Base-by-base conservation (phyloP, 306 rosid species). In the Vicia villosa region DNA sequence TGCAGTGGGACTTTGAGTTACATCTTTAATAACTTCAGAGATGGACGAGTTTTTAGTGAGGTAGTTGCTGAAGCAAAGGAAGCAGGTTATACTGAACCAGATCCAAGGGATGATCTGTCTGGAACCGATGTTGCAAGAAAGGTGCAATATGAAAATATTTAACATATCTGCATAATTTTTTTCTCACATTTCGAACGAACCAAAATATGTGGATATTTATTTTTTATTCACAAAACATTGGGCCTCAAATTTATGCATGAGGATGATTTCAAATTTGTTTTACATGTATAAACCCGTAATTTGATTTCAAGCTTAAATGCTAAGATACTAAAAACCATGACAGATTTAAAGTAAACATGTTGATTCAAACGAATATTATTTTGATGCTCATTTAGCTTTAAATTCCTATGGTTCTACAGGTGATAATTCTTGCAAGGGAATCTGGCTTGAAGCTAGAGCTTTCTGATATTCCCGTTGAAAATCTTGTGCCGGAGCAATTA, bases 1-100 rank as follows among this genome's bases (percentile, higher is more conserved):
- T 85, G 92, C 97, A 94, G 99, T 83, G 99, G 99, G 74, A 94
- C 99, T 47, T 79, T 94, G 87, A 94, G 99, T 83, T 94, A 87
- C 78, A 94, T 94, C 84, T 91, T 94, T 75, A 94, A 94, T 84
- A 94, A 83, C 78, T 91, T 90, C 49, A 75, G 79, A 47, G 88
- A 84, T 51, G 72, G 82, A 14, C 88, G 83, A 22, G 80, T 80
- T 67, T 91, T 94, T 75, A 94, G 99, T 68, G 95, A 91, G 78
- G 96, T 94, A 64, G 99, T 94, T 43, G 54, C 92, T 20, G 95
- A 94, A 82, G 99, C 99, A 80, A 91, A 88, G 86, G 82, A 84
- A 71, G 99, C 97, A 6, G 99, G 99, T 75, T 94, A 79, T 79
- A 94, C 99, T 11, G 99, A 94, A 87, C 99, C 99, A 5, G 97